Percentiles rank a stretch among this genome's conserved stretches.
Conservation (phyloP, 768 basidiomycete species). For the Termitomyces sp. region DNA sequence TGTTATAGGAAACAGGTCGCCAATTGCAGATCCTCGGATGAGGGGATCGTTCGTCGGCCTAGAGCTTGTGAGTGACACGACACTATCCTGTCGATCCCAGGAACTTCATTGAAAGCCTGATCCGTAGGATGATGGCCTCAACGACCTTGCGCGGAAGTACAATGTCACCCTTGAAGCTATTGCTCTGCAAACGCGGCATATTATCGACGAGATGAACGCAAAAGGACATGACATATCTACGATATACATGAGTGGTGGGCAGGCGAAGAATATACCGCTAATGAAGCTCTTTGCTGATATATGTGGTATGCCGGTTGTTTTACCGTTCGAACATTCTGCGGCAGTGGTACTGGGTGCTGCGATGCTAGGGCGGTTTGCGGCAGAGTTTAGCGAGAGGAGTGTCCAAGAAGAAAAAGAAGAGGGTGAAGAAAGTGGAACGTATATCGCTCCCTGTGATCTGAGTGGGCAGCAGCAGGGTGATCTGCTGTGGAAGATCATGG, state of each 20-base stretch:
- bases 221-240: constrained; percentile 79
- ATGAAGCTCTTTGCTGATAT: constrained; percentile 90
- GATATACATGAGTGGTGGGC: constrained; percentile 92
- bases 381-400: constrained; percentile 38
- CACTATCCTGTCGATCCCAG: not conserved
- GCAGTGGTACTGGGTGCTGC: constrained; percentile 93
- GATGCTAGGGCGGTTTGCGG: constrained; percentile 89
- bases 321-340: constrained; percentile 71
- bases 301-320: constrained; percentile 77
- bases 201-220: constrained; percentile 84
- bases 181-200: constrained; percentile 91
- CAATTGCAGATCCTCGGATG: constrained; percentile 95
- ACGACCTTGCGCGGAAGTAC: constrained; percentile 88
- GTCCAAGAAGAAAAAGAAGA: constrained; percentile 12
- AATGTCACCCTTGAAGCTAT: constrained; percentile 90
- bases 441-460: constrained; percentile 18
- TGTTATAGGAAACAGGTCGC: constrained; percentile 84
- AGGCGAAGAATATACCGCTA: constrained; percentile 84
- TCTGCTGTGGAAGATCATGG: constrained; percentile 91
- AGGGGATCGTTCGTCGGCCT: constrained; percentile 88
- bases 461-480: constrained; percentile 51
- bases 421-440: constrained; percentile 20
- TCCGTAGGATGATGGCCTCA: constrained; percentile 60
- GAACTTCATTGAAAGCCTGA: not conserved
- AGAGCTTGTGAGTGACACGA: constrained; percentile 50